phyloP scores from a whole-genome alignment of 257 asterid species.

The Penstemon barbatus region DNA sequence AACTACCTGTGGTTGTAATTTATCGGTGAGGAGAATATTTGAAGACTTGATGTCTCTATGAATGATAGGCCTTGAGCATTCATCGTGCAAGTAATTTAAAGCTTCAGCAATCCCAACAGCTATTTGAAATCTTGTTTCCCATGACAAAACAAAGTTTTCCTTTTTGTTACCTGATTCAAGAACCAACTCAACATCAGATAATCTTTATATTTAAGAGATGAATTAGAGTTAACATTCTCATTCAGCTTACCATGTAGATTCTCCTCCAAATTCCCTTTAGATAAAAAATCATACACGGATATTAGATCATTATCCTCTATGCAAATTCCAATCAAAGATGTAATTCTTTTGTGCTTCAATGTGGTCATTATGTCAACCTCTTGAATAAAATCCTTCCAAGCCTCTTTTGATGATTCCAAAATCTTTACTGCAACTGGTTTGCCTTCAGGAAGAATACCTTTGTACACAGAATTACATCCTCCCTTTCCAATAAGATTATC shows the following conservation, averaged over 20 bases:
- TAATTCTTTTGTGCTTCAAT: constrained; percentile 61
- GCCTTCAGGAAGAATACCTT: constrained; percentile 71
- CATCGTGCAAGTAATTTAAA: constrained; percentile 68
- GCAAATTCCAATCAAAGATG: constrained; percentile 75
- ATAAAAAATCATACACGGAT: constrained; percentile 64
- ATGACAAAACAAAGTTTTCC: constrained; percentile 47
- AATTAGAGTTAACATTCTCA: background rate
- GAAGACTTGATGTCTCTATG: constrained; percentile 92
- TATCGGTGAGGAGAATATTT: constrained; percentile 71
- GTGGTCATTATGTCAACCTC: constrained; percentile 85
- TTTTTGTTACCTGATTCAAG: constrained; percentile 45
- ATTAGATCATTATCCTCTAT: constrained; percentile 53
- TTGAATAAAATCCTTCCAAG: constrained; percentile 58
- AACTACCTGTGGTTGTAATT: constrained; percentile 72
- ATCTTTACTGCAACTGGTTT: constrained; percentile 74
- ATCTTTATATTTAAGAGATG: constrained; percentile 1
- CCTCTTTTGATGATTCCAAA: constrained; percentile 56
- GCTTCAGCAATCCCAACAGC: constrained; percentile 89
- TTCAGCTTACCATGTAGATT: constrained; percentile 63
- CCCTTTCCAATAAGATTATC: constrained; percentile 80
- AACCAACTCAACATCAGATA: constrained; percentile 25
- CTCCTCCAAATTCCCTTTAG: constrained; percentile 80
- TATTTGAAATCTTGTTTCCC: constrained; percentile 74
- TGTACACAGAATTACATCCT: constrained; percentile 78
- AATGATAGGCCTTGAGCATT: constrained; percentile 61